These are phyloP conservation scores for Paramecium caudatum DNA, from an alignment of 73 alveolate species.

Conservation along the genomic window DNA sequence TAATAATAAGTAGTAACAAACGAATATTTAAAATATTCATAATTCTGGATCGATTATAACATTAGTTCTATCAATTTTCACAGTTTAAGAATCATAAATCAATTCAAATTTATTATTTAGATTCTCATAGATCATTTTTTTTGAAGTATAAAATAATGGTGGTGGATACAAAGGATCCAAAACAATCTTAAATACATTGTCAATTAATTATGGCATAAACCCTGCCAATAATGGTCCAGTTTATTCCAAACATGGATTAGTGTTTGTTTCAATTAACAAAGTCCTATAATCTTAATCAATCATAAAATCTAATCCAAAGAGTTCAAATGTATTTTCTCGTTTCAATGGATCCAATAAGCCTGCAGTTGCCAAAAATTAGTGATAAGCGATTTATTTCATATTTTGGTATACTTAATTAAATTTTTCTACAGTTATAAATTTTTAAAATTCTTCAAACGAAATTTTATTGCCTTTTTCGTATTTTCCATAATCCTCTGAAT, in stretches of 20 bases:
- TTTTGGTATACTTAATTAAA: constrained; percentile 44
- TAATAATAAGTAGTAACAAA: too few relatives aligned
- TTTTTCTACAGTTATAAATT: constrained; percentile 51
- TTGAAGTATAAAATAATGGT: background rate
- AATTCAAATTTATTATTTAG: constrained; percentile 6
- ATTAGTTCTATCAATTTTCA: background rate
- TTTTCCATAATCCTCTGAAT: constrained; percentile 85
- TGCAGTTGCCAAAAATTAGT: constrained; percentile 81
- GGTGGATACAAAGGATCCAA: constrained; percentile 67
- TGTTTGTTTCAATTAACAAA: constrained; percentile 93
- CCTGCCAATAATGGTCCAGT: constrained; percentile 90
- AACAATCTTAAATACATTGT: constrained; percentile 64
- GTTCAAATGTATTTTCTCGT: constrained; percentile 87
- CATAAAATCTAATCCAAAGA: constrained; percentile 98
- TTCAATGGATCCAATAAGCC: constrained; percentile 90
- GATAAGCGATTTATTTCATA: constrained; percentile 82
- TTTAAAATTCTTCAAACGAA: constrained; percentile 74
- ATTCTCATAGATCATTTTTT: background rate
- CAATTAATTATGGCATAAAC: constrained; percentile 78
- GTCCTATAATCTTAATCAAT: constrained; percentile 91
- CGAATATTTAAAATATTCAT: too few relatives aligned
- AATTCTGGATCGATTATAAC: background rate
- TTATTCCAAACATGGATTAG: constrained; percentile 96
- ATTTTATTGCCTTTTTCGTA: constrained; percentile 84
- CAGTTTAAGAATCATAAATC: constrained; percentile 2